Conservation (phyloP, 2,329 filamentous ascomycete species). For the Tolypocladium pustulatum region DNA sequence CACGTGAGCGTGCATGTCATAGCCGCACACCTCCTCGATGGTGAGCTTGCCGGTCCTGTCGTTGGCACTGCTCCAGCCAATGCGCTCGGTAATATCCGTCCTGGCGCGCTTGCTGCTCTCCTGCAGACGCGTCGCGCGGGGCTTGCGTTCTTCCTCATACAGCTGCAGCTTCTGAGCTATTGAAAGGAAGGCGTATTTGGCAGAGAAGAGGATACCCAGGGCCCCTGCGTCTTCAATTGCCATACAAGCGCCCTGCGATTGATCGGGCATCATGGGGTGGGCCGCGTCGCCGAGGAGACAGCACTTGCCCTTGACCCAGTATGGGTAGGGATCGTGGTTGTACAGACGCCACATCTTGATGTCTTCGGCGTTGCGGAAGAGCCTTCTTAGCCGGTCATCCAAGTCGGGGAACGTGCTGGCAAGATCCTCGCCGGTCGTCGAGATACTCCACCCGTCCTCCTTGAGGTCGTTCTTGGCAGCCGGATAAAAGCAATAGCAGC, state of each 20-base stretch:
- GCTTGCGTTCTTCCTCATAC: conserved; percentile 37
- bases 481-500: conserved; percentile 59
- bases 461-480: conserved; percentile 45
- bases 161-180: conserved; percentile 31
- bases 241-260: conserved; percentile 56
- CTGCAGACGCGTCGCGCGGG: conserved; percentile 39
- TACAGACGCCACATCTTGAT: conserved; percentile 50
- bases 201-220: conserved; percentile 45
- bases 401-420: conserved; percentile 46
- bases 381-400: conserved; percentile 40
- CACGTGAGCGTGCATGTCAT: conserved; percentile 21
- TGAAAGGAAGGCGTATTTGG: conserved; percentile 24
- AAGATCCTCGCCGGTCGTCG: conserved; percentile 40
- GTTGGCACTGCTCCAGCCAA: conserved; percentile 17
- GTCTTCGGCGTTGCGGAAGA: conserved; percentile 47
- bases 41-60: conserved; percentile 47
- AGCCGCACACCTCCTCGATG: conserved; percentile 53
- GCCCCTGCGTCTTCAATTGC: conserved; percentile 53
- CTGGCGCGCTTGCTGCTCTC: conserved; percentile 37
- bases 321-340: conserved; percentile 35
- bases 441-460: conserved; percentile 43
- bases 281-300: conserved; percentile 53
- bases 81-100: conserved; percentile 38
- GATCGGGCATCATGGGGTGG: conserved; percentile 58
- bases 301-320: conserved; percentile 33